Percentiles rank a stretch among this genome's conserved stretches.
phyloP scores from a whole-genome alignment of 2,329 filamentous ascomycete species.

The Lachnellula occidentalis region DNA sequence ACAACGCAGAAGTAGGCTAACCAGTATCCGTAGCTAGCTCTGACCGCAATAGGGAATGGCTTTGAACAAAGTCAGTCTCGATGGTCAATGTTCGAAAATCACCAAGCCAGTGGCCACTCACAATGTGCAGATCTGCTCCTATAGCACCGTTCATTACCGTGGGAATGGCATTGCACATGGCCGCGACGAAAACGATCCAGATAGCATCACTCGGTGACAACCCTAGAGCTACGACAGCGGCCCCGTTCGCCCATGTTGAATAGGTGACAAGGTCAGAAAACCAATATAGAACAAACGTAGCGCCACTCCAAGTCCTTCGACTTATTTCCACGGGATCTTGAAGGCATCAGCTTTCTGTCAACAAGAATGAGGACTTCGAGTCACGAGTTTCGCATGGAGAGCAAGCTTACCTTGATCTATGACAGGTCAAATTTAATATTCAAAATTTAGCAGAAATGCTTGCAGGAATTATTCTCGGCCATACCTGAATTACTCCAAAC shows the following conservation, averaged over 20 bases:
- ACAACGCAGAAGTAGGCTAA: slow-evolving; percentile 11
- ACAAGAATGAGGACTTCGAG: too few relatives aligned
- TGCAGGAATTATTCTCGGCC: background rate
- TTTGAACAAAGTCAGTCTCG: background rate
- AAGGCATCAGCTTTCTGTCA: background rate
- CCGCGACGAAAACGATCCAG: slow-evolving; percentile 46
- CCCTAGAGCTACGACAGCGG: slow-evolving; percentile 10
- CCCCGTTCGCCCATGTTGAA: slow-evolving; percentile 15
- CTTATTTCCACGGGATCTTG: slow-evolving; percentile 10
- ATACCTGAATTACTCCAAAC: slow-evolving; percentile 11
- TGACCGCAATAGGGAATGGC: slow-evolving; percentile 11
- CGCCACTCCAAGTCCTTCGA: slow-evolving; percentile 17
- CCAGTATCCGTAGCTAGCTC: slow-evolving; percentile 11
- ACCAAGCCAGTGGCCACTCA: background rate
- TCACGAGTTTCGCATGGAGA: too few relatives aligned
- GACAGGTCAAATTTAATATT: background rate
- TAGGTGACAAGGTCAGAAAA: slow-evolving; percentile 18
- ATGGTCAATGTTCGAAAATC: background rate
- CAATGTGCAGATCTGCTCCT: slow-evolving; percentile 25
- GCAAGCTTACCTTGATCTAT: background rate
- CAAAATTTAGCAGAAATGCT: background rate
- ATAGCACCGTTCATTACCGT: slow-evolving; percentile 40
- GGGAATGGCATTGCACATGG: slow-evolving; percentile 50
- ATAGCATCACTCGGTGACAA: slow-evolving; percentile 14
- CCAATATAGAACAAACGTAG: slow-evolving; percentile 18